Evolutionary conservation across 2,329 filamentous ascomycete genomes (phyloP).

Genomic region (Dendryphion nanum): DNA sequence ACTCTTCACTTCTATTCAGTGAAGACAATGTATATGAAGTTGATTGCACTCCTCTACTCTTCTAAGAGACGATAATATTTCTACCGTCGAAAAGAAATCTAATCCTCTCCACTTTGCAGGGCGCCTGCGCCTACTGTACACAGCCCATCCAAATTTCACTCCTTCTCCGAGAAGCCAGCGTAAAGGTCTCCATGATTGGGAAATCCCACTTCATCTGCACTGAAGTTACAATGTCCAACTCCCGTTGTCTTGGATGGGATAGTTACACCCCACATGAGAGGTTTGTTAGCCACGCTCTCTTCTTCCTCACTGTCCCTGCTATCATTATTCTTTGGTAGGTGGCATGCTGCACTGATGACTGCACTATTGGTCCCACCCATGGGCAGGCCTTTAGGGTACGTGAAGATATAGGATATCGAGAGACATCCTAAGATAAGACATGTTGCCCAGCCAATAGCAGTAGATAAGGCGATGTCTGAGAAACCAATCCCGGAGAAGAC

Average conservation of each 20-base stretch:
- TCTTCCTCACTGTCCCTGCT: background rate
- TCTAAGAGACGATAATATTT: too few species aligned
- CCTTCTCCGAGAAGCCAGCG: too few species aligned
- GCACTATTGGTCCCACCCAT: conserved; percentile 9
- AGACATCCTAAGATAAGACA: conserved; percentile 1
- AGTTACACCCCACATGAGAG: conserved; percentile 8
- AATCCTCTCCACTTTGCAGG: too few species aligned
- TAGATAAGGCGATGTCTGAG: conserved; percentile 3
- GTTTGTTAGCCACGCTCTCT: conserved; percentile 1
- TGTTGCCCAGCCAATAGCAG: conserved; percentile 4
- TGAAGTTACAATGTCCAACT: conserved; percentile 10
- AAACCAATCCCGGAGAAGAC: conserved; percentile 4
- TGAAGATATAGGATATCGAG: conserved; percentile 1
- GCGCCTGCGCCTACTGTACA: too few species aligned
- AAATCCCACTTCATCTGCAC: conserved; percentile 4
- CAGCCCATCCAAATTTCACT: too few species aligned
- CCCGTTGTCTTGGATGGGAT: background rate
- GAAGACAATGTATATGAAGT: too few species aligned
- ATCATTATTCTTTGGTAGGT: conserved; percentile 2
- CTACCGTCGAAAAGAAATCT: too few species aligned
- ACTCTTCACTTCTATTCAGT: too few species aligned
- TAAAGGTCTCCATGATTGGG: conserved; percentile 5
- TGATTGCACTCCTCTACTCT: too few species aligned
- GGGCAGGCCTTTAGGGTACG: conserved; percentile 4
- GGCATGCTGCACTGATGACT: conserved; percentile 9